These are phyloP conservation scores for Alternaria consortialis DNA, from an alignment of 2,329 filamentous ascomycete species.

Conservation along the genomic window DNA sequence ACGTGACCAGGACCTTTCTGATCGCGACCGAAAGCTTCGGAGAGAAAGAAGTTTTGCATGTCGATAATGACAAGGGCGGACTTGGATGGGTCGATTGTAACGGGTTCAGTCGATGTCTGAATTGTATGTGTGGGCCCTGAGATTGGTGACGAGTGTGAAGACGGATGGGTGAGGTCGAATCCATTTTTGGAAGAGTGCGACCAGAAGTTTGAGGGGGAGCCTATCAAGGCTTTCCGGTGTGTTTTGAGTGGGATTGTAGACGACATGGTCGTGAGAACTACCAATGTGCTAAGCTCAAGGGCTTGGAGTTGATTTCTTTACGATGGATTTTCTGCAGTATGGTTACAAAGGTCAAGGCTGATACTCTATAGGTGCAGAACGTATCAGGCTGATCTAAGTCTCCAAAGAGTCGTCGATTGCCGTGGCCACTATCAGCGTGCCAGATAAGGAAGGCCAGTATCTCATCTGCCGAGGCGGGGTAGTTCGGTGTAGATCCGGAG, in stretches of 20 bases:
- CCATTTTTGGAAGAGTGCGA: conserved; percentile 54
- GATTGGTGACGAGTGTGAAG: conserved; percentile 35
- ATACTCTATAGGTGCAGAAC: neutral
- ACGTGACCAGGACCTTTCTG: conserved; percentile 29
- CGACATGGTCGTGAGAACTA: conserved; percentile 3
- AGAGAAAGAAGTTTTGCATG: conserved; percentile 58
- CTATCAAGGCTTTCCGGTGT: conserved; percentile 52
- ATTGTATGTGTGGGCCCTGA: conserved; percentile 25
- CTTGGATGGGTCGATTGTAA: conserved; percentile 47
- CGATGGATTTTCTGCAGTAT: neutral
- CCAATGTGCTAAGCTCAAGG: neutral
- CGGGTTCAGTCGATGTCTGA: conserved; percentile 37
- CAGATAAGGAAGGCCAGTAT: conserved; percentile 24
- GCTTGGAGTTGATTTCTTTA: neutral
- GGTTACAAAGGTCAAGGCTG: neutral
- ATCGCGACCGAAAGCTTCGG: conserved; percentile 32
- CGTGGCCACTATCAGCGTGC: conserved; percentile 13
- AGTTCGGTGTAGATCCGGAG: conserved; percentile 24
- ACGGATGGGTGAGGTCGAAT: conserved; percentile 59
- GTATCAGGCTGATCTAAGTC: neutral
- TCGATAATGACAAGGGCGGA: conserved; percentile 54
- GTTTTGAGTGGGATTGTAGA: conserved; percentile 7
- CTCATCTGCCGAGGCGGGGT: conserved; percentile 23
- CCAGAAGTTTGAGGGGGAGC: conserved; percentile 56
- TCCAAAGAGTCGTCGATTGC: neutral